Evolutionary conservation across 179 eudicot genomes (phyloP), one percentile per base, ranked within the genome.

Genomic region (Carnegiea gigantea): DNA sequence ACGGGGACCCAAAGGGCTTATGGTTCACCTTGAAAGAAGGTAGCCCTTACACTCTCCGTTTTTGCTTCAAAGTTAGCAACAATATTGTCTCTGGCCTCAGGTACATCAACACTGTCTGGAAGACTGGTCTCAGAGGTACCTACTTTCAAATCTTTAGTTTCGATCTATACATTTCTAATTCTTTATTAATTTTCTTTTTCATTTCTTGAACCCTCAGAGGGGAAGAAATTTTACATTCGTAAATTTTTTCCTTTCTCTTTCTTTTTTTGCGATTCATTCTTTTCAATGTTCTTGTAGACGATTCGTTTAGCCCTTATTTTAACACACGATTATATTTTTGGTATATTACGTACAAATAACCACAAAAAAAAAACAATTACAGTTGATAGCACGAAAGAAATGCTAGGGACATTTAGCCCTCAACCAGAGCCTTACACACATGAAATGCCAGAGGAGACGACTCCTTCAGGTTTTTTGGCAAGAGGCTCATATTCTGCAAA

Each of bases 401-500:
- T 94, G 98, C 89, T 94, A 33, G 98, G 98, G 70, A 94, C 98
- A 2, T 94, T 90, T 81, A 91, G 98, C 83, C 98, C 98, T 18
- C 98, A 94, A 75, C 78, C 76, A 71, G 98, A 94, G 70, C 89
- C 92, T 14, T 94, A 93, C 75, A 91, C 93, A 21, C 93, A 92
- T 85, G 93, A 83, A 77, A 90, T 90, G 83, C 90, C 92, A 0
- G 98, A 93, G 85, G 98, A 94, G 33, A 89, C 89, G 13, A 90
- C 97, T 9, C 97, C 98, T 57, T 88, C 95, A 17, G 98, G 98
- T 6, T 87, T 80, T 70, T 93, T 93, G 76, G 97, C 97, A 40
- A 91, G 98, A 86, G 97, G 98, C 82, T 77, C 90, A 9, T 94
- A 75, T 8, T 14, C 65, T 1, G 78, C 78, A 2, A 75, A 53